Conservation (phyloP, 495 filamentous ascomycete genomes). For the Cudoniella acicularis region DNA sequence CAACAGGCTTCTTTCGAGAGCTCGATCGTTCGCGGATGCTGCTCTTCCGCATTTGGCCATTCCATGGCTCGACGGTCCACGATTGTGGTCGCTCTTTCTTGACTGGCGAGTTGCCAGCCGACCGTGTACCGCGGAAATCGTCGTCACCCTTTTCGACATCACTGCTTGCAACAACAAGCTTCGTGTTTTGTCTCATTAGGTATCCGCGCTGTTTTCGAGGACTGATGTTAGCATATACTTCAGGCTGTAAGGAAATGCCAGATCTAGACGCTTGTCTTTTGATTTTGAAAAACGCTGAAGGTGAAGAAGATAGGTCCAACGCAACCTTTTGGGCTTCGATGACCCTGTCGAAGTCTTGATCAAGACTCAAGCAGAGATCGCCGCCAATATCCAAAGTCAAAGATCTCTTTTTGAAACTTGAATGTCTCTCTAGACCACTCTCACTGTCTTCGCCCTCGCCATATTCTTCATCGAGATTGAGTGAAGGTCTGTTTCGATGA, state of each 20-base stretch:
- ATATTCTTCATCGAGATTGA: constrained; percentile 30
- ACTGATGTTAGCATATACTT: constrained; percentile 53
- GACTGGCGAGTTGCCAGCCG: constrained; percentile 66
- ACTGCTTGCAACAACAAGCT: constrained; percentile 85
- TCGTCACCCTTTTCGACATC: constrained; percentile 51
- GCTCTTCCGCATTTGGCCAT: constrained; percentile 65
- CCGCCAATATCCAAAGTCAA: constrained; percentile 64
- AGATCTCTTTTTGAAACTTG: constrained; percentile 56
- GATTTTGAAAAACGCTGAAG: constrained; percentile 5
- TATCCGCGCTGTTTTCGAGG: constrained; percentile 82
- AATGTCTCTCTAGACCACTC: constrained; percentile 42
- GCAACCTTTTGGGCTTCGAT: constrained; percentile 98
- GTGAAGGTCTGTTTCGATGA: constrained; percentile 46
- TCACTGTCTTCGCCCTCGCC: constrained; percentile 36
- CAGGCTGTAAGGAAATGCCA: background rate
- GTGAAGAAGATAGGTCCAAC: constrained; percentile 25
- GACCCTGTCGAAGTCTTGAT: constrained; percentile 90
- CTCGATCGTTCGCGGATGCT: constrained; percentile 42
- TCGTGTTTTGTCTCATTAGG: constrained; percentile 97
- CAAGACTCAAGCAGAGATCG: constrained; percentile 76
- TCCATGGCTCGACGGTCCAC: constrained; percentile 97
- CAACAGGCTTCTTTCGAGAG: constrained; percentile 60
- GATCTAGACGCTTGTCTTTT: constrained; percentile 25
- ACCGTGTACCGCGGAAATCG: constrained; percentile 48
- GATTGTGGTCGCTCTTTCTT: constrained; percentile 76